phyloP scores from a whole-genome alignment of 1,284 basidiomycete genomes.

The Trametes polyzona region DNA sequence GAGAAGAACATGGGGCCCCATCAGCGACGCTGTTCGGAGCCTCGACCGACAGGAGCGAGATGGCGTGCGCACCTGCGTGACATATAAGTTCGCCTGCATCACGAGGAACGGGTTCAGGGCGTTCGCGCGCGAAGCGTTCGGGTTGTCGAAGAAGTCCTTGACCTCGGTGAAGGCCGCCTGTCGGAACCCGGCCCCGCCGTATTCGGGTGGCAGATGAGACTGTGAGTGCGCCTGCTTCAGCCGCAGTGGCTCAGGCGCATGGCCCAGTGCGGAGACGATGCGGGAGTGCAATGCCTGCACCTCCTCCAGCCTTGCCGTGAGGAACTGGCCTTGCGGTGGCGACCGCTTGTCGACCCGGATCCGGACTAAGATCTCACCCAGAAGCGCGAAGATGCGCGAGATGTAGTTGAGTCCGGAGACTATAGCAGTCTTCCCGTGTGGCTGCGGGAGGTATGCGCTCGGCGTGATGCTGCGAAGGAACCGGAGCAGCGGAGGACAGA shows the following conservation, averaged over 20 bases:
- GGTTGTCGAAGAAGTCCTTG: slow-evolving; percentile 87
- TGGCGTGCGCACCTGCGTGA: slow-evolving; percentile 68
- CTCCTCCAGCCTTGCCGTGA: slow-evolving; percentile 79
- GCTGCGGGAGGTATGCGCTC: slow-evolving; percentile 79
- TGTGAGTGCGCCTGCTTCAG: slow-evolving; percentile 60
- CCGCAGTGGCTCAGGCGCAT: slow-evolving; percentile 72
- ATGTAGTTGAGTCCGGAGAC: slow-evolving; percentile 87
- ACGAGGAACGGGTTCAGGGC: slow-evolving; percentile 87
- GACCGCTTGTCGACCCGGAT: slow-evolving; percentile 84
- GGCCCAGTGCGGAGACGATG: slow-evolving; percentile 69
- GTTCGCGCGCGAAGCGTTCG: slow-evolving; percentile 80
- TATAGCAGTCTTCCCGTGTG: slow-evolving; percentile 79
- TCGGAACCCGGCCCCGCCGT: slow-evolving; percentile 68
- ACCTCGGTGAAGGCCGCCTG: slow-evolving; percentile 85
- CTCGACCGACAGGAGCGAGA: neutral
- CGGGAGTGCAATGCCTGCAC: slow-evolving; percentile 76
- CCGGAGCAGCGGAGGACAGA: slow-evolving; percentile 16
- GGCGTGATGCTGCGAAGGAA: slow-evolving; percentile 67
- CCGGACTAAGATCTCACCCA: slow-evolving; percentile 82
- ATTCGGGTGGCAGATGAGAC: slow-evolving; percentile 58
- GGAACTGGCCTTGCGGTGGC: slow-evolving; percentile 80
- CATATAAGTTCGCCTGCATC: slow-evolving; percentile 87
- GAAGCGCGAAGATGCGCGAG: slow-evolving; percentile 80
- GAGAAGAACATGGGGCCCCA: slow-evolving; percentile 6
- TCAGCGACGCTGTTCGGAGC: slow-evolving; percentile 9